These are phyloP conservation scores for Uronychia setigera DNA, from an alignment of 73 alveolate genomes.

Conservation along the genomic window DNA sequence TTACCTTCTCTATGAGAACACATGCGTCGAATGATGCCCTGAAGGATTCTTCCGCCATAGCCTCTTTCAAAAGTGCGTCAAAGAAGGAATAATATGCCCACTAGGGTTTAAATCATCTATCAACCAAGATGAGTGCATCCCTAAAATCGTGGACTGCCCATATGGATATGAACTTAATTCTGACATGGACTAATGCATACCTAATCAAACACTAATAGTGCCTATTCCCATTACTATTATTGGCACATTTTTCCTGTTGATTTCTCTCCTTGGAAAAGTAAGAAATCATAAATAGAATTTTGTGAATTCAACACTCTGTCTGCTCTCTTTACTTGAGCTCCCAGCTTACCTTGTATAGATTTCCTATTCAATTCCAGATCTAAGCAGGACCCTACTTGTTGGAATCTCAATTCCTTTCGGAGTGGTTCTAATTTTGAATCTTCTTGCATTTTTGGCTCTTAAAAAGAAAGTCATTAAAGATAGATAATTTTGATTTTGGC, in stretches of 20 bases:
- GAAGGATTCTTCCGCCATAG: neutral
- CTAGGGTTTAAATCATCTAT: neutral
- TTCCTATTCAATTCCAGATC: no score
- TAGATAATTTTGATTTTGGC: neutral
- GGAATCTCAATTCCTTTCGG: neutral
- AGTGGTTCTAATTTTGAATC: neutral
- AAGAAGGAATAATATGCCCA: neutral
- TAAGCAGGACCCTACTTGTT: no score
- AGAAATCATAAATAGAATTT: neutral
- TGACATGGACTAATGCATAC: neutral
- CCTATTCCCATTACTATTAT: neutral
- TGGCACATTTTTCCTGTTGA: neutral
- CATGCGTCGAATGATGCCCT: neutral
- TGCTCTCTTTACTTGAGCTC: neutral
- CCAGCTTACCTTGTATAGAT: no score
- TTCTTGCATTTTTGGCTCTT: neutral
- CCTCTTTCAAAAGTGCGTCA: neutral
- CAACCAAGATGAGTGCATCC: constrained; percentile 1
- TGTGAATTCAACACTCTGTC: neutral
- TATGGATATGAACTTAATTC: neutral
- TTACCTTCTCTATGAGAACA: neutral
- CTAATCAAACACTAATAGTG: neutral
- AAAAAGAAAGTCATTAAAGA: neutral
- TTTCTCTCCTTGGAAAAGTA: neutral
- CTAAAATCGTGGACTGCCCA: neutral